Base-by-base conservation (phyloP, 495 filamentous ascomycete species). In the Penicillium cosmopolitanum region DNA sequence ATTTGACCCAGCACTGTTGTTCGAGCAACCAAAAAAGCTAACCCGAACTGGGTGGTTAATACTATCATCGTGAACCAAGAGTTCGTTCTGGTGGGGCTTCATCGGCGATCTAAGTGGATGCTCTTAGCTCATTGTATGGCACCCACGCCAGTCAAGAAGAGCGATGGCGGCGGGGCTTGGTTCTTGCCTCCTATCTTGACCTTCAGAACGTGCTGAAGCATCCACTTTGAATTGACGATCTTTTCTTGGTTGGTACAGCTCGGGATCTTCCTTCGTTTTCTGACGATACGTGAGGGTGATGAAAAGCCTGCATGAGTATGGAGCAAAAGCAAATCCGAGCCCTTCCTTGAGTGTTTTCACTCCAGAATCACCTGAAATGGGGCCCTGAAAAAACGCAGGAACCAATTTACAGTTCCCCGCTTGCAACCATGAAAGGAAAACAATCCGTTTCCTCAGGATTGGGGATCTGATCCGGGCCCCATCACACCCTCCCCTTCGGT, bases 71-170 rank as follows among this genome's bases (percentile, higher is more conserved):
- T 15, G 50, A 35, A 51, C 28, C 50, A 51, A 33, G 28, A 51
- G 50, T 51, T 51, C 50, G 25, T 28, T n/a, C n/a, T 21, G 18
- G 50, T 51, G 50, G 50, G 28, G 33, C 50, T 33, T 33, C 50
- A 51, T 51, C 50, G 50, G 28, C 50, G 50, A 51, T 51, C 50
- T 25, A 53, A 51, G 56, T 58, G 56, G 56, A 52, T 52, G 36
- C 33, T 10, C 36, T 40, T 18, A 35, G 43, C 16, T 56, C 54
- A 50, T n/a, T 10, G 13, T 9, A 35, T 21, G 9, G 36, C 15
- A 43, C 21, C 51, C 19, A 25, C 34, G 18, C 51, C 51, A 53
- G 16, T 42, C 28, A 53, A 40, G n/a, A 43, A 58, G 51, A 16
- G 16, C 18, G 28, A 34, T 52, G 40, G 19, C 50, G 19, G 50